Conservation (phyloP, 179 eudicot species). For the Amaranthus tricolor region DNA sequence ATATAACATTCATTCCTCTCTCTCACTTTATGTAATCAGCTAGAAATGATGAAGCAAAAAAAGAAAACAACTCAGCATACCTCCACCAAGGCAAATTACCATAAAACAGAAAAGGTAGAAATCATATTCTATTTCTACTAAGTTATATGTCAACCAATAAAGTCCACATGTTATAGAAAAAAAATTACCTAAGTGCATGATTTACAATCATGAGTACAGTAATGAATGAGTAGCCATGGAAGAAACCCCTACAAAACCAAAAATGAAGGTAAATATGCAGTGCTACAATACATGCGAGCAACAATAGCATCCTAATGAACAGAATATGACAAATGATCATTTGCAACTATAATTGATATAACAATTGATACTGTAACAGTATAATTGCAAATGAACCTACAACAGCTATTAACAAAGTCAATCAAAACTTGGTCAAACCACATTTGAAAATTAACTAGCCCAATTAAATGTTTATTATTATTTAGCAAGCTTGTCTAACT, state of each 20-base stretch:
- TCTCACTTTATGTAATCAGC: background rate
- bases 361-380: background rate
- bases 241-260: constrained; percentile 72
- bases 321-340: background rate
- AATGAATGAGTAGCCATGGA: constrained; percentile 84
- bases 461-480: too few species aligned
- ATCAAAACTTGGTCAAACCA: too few species aligned
- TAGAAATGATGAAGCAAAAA: background rate
- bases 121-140: background rate
- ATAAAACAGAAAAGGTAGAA: background rate
- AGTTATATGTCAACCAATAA: background rate
- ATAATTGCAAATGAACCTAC: too few species aligned
- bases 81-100: background rate
- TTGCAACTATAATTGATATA: background rate
- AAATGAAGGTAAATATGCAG: background rate
- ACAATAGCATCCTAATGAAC: background rate
- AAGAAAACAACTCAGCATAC: background rate
- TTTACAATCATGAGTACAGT: constrained; percentile 92
- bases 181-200: constrained; percentile 81
- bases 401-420: too few species aligned
- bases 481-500: too few species aligned
- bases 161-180: constrained; percentile 1
- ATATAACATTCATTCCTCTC: background rate
- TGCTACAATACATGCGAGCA: background rate
- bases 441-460: too few species aligned